Evolutionary conservation across 768 basidiomycete genomes (phyloP).

Genomic region (Candolleomyces efflorescens): DNA sequence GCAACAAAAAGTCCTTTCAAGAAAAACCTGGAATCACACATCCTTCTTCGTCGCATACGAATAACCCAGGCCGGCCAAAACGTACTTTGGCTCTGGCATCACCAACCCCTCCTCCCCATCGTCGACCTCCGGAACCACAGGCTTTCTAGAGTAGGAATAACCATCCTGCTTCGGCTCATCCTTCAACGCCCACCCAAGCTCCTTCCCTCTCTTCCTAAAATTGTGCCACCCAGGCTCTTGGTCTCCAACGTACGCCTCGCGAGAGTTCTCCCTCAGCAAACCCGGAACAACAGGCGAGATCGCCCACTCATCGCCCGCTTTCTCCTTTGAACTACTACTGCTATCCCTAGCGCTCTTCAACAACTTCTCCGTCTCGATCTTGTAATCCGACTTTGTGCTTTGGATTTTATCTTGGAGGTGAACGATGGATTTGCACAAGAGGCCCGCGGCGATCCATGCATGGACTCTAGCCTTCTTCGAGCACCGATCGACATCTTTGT

Average conservation of each 20-base stretch:
- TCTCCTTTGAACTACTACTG: background rate
- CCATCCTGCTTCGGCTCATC: background rate
- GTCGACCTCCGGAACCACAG: background rate
- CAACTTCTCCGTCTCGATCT: background rate
- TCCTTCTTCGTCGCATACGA: conserved; percentile 4
- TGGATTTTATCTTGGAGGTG: background rate
- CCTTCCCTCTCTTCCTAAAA: background rate
- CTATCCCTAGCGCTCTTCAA: no score
- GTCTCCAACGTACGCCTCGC: background rate
- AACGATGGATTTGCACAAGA: background rate
- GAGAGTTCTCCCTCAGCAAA: no score
- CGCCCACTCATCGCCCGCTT: no score
- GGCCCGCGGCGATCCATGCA: conserved; percentile 46
- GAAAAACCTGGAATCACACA: background rate
- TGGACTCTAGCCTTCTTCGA: conserved; percentile 44
- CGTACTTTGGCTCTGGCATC: background rate
- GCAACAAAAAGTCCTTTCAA: no score
- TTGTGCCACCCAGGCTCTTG: background rate
- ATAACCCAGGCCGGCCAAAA: background rate
- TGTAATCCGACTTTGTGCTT: background rate
- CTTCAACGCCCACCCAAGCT: background rate
- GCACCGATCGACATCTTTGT: conserved; percentile 43
- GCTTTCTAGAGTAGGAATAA: no score
- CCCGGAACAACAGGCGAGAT: no score
- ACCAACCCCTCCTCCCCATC: background rate